Percentiles rank a stretch among this genome's conserved stretches.
Evolutionary conservation across 805 yeast species (phyloP).

Genomic region (Hermanozyma aechmeae): DNA sequence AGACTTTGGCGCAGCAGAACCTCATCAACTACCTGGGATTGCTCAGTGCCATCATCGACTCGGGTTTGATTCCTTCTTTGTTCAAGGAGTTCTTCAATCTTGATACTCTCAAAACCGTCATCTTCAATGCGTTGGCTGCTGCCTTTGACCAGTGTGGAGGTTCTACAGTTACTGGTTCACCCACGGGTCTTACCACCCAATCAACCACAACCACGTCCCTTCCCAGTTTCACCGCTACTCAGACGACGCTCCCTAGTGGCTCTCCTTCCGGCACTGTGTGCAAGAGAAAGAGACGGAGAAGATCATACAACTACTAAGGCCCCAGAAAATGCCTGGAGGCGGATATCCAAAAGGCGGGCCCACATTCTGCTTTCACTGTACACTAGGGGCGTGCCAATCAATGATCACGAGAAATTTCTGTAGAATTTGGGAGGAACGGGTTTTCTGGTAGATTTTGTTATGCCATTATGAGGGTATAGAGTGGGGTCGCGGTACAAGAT

Average conservation of each 20-base stretch:
- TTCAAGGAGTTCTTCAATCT: slow-evolving; percentile 30
- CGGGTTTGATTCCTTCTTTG: slow-evolving; percentile 29
- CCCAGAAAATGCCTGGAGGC: not conserved
- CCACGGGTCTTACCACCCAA: slow-evolving; percentile 12
- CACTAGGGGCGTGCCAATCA: not conserved
- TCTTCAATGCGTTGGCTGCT: slow-evolving; percentile 34
- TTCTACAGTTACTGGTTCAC: slow-evolving; percentile 13
- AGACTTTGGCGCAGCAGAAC: slow-evolving; percentile 17
- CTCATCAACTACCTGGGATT: slow-evolving; percentile 19
- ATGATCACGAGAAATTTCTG: not conserved
- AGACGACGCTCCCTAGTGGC: slow-evolving; percentile 9
- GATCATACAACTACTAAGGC: slow-evolving; percentile 12
- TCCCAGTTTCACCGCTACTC: slow-evolving; percentile 11
- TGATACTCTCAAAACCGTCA: slow-evolving; percentile 28
- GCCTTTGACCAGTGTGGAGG: slow-evolving; percentile 29
- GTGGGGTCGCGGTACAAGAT: no score
- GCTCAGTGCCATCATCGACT: slow-evolving; percentile 19
- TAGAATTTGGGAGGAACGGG: no score
- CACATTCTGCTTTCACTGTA: not conserved
- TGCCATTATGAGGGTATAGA: no score
- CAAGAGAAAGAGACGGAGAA: slow-evolving; percentile 17
- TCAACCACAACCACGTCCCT: slow-evolving; percentile 17
- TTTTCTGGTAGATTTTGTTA: no score
- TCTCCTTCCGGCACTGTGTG: no score
- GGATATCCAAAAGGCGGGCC: not conserved